phyloP scores from a whole-genome alignment of 2,329 filamentous ascomycete genomes.

The Fusarium lyarnte region DNA sequence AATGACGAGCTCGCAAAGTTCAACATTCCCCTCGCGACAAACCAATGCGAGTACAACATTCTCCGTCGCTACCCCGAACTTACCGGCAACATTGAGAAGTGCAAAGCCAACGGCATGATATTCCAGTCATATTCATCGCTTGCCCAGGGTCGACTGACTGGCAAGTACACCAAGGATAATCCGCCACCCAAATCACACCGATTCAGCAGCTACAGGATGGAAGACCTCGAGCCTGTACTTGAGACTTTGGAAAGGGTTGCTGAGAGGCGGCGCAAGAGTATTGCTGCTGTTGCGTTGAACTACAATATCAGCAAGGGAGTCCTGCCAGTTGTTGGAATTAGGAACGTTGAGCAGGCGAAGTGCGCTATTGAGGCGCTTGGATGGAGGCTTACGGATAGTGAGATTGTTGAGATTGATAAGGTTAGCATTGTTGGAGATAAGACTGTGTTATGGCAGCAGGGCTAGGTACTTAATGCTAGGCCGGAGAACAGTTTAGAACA shows the following conservation, averaged over 20 bases:
- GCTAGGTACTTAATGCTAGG: background rate
- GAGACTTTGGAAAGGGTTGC: background rate
- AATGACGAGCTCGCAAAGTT: conserved; percentile 19
- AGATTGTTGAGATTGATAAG: conserved; percentile 7
- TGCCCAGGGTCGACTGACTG: background rate
- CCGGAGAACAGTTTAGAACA: accelerated
- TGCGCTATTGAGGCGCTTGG: conserved; percentile 6
- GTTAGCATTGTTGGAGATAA: conserved; percentile 2
- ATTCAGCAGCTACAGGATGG: conserved; percentile 6
- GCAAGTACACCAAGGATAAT: conserved; percentile 2
- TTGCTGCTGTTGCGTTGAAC: background rate
- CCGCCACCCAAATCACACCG: background rate
- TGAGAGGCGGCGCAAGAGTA: conserved; percentile 1
- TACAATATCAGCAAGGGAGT: conserved; percentile 11
- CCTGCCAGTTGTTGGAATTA: conserved; percentile 5
- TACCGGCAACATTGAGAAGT: background rate
- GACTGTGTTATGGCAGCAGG: conserved; percentile 8
- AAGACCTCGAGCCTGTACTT: background rate
- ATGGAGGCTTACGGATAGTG: conserved; percentile 1
- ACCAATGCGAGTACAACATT: conserved; percentile 21
- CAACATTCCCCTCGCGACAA: conserved; percentile 9
- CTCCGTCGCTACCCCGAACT: conserved; percentile 8
- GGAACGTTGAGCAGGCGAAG: conserved; percentile 4
- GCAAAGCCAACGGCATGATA: conserved; percentile 5
- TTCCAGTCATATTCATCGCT: conserved; percentile 14